Percentiles rank a stretch among this genome's conserved stretches.
These are phyloP conservation scores for Cyberlindnera saturnus DNA, from an alignment of 805 yeast species.

Conservation along the genomic window DNA sequence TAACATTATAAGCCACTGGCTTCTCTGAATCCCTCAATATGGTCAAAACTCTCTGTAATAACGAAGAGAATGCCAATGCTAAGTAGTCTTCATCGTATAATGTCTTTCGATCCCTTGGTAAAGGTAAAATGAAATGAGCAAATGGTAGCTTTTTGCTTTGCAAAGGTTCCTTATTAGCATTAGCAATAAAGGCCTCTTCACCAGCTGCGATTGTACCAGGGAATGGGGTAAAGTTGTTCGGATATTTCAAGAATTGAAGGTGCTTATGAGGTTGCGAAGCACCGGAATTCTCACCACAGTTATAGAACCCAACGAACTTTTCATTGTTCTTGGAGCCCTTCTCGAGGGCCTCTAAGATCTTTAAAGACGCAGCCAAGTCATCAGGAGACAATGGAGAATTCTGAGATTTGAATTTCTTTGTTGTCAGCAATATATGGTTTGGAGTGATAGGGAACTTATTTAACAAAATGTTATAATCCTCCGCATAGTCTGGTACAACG, in stretches of 20 bases:
- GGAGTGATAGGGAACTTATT: conserved; percentile 85
- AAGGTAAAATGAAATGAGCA: conserved; percentile 75
- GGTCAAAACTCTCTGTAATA: conserved; percentile 67
- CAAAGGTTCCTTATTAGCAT: conserved; percentile 49
- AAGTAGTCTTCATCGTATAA: conserved; percentile 48
- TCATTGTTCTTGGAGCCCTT: conserved; percentile 28
- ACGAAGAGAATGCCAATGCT: conserved; percentile 62
- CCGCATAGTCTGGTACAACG: conserved; percentile 46
- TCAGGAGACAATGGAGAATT: conserved; percentile 59
- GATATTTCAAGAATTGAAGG: conserved; percentile 75
- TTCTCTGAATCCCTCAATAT: conserved; percentile 46
- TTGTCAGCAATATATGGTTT: conserved; percentile 72
- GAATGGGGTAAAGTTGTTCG: conserved; percentile 50
- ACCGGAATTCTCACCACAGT: conserved; percentile 83
- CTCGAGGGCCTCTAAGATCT: conserved; percentile 47
- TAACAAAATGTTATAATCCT: conserved; percentile 56
- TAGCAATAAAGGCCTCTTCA: conserved; percentile 49
- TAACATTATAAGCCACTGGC: conserved; percentile 69
- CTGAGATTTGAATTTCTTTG: conserved; percentile 70
- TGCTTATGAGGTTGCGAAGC: conserved; percentile 96
- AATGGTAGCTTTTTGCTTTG: conserved; percentile 59
- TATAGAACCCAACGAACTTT: conserved; percentile 77
- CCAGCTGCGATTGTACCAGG: conserved; percentile 46
- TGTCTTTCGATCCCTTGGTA: conserved; percentile 36
- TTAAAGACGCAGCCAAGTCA: conserved; percentile 60